Evolutionary conservation across 805 yeast species (phyloP).

Genomic region (Candida germanica): DNA sequence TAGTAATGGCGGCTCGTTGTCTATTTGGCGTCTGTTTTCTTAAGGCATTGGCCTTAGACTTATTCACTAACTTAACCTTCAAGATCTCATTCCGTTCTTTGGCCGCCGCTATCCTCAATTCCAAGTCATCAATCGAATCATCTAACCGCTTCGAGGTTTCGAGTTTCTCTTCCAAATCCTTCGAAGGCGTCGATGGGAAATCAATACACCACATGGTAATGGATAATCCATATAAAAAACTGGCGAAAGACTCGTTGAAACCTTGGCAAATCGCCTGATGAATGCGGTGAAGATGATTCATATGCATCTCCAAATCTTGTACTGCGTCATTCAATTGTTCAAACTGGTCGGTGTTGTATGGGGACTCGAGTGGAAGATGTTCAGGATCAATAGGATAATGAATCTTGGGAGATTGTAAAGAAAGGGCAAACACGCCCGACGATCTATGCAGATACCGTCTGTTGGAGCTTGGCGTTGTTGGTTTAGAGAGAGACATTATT

Average conservation of each 20-base stretch:
- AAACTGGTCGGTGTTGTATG: conserved; percentile 38
- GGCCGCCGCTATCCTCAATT: conserved; percentile 17
- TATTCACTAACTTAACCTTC: conserved; percentile 13
- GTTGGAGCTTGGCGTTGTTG: conserved; percentile 7
- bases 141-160: conserved; percentile 20
- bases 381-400: conserved; percentile 44
- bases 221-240: conserved; percentile 74
- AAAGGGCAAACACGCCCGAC: conserved; percentile 33
- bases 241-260: conserved; percentile 76
- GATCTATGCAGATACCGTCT: conserved; percentile 17
- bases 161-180: conserved; percentile 30
- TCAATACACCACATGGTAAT: conserved; percentile 89
- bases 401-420: conserved; percentile 41
- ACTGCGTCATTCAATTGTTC: conserved; percentile 47
- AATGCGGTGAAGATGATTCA: conserved; percentile 53
- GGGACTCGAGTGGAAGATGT: conserved; percentile 41
- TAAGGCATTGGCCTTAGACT: conserved; percentile 7
- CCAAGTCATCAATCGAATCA: conserved; percentile 20
- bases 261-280: conserved; percentile 57
- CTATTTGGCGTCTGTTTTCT: too few relatives aligned
- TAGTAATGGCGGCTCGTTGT: too few relatives aligned
- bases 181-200: conserved; percentile 46
- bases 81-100: conserved; percentile 23
- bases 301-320: conserved; percentile 55
- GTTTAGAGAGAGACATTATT: too few relatives aligned